Base-by-base conservation (phyloP, 352 stramenopile species). In the Plasmopara halstedii region DNA sequence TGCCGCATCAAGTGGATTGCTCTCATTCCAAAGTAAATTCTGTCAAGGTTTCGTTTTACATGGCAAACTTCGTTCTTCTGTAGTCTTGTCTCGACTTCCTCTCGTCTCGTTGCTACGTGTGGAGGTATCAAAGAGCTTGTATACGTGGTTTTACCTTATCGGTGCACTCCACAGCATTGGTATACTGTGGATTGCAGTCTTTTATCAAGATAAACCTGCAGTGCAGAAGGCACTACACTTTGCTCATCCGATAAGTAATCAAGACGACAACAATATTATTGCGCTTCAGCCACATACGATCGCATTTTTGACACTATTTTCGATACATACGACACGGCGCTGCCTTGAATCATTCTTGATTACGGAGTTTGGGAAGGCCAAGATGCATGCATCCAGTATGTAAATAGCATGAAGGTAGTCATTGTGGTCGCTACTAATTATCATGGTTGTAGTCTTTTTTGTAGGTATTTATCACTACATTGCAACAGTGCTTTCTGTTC, bases 141-240 rank as follows among this genome's bases (percentile, higher is more conserved):
- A 71, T 73, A 86, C 70, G 50, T 81, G 69, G 66, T 89, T 89
- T 50, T 89, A 89, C 48, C 51, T 85, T 11, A 46, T 70, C 6
- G 77, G 74, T 37, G 60, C 70, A 1, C 4, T 77, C 18, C 68
- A 80, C 42, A 85, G 76, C 46, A 36, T 40, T n/a, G 27, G 56
- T 2, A 45, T 76, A 11, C 23, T 77, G 34, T n/a, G 50, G 17
- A 35, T 71, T 31, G 31, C 67, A 26, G 13, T 58, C 4, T 32
- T 68, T 10, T 71, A 52, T 21, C 53, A 68, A 17, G 48, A 73
- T 6, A 62, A 58, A 2, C 20, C 44, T 31, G 29, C 50, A n/a
- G 33, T 68, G 3, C 73, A 83, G 59, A 35, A 22, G 1, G 27
- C 46, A 3, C 52, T 88, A 8, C 58, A 53, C n/a, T 11, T 54